Conservation (phyloP, 345 rosid genomes). For the Ceriops tagal region DNA sequence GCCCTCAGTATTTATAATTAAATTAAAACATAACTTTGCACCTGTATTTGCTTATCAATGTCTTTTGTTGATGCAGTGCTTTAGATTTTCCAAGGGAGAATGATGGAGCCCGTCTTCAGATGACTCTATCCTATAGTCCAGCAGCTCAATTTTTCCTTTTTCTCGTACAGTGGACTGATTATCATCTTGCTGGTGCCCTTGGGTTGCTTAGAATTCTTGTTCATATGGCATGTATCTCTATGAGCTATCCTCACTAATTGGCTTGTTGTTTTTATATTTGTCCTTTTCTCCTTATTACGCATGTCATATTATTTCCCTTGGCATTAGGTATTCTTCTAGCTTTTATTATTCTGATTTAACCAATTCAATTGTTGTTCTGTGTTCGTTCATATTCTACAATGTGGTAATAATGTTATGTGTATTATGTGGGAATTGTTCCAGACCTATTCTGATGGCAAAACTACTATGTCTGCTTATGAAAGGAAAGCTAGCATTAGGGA, state of each 20-base stretch:
- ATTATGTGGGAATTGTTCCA: not conserved
- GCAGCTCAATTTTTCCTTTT: conserved; percentile 81
- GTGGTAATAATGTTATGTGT: not conserved
- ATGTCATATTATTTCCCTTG: not conserved
- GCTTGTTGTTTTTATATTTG: not conserved
- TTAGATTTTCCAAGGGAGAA: conserved; percentile 26
- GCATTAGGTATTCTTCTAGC: not conserved
- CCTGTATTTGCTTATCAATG: not conserved
- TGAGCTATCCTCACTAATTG: not conserved
- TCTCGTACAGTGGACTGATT: conserved; percentile 96
- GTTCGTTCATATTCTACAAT: not conserved
- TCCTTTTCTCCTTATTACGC: not conserved
- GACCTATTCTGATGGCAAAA: conserved; percentile 21
- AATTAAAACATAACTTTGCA: not conserved
- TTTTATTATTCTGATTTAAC: not conserved
- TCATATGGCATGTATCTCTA: not conserved
- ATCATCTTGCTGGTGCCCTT: conserved; percentile 78
- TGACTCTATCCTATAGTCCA: conserved; percentile 42
- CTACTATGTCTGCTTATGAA: conserved; percentile 78
- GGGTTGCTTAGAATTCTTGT: conserved; percentile 81
- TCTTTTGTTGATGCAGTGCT: conserved; percentile 12
- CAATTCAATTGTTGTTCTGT: not conserved
- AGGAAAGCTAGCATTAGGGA: conserved; percentile 78
- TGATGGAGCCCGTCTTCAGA: conserved; percentile 30
- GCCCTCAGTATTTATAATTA: not conserved